These are phyloP conservation scores for Puccinia hordei DNA, from an alignment of 1,284 basidiomycete species.

Conservation along the genomic window DNA sequence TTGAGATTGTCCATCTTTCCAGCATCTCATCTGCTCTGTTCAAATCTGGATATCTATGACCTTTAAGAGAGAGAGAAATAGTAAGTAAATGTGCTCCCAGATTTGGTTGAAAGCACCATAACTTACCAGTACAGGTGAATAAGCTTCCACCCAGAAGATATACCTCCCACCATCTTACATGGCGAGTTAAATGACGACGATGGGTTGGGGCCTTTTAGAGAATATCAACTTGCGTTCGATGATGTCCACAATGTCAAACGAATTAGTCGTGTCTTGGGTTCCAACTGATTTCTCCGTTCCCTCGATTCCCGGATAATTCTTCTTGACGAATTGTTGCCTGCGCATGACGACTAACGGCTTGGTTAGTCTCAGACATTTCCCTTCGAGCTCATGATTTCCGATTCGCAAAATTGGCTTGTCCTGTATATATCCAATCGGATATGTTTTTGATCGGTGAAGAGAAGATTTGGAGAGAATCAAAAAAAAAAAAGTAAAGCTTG, in stretches of 20 bases:
- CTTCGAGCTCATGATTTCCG: conserved; percentile 50
- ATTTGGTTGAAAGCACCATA: no score
- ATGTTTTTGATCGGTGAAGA: not conserved
- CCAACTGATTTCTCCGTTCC: not conserved
- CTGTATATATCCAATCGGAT: conserved; percentile 1
- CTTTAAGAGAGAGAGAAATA: no score
- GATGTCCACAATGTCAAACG: conserved; percentile 44
- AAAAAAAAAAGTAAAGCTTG: no score
- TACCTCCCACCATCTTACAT: no score
- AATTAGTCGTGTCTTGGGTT: not conserved
- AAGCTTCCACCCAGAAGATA: no score
- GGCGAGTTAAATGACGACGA: conserved; percentile 17
- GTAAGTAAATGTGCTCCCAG: no score
- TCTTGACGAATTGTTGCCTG: conserved; percentile 2
- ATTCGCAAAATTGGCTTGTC: conserved; percentile 46
- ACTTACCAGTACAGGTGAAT: no score
- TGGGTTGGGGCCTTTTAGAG: conserved; percentile 46
- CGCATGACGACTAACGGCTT: conserved; percentile 35
- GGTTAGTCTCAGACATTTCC: conserved; percentile 29
- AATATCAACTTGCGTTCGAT: conserved; percentile 40
- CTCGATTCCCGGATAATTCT: conserved; percentile 14
- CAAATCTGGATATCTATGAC: no score
- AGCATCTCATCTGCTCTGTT: no score
- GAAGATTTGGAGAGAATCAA: not conserved
- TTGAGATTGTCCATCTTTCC: no score